Evolutionary conservation across 257 asterid species (phyloP).

Genomic region (Solanum medicagineum): DNA sequence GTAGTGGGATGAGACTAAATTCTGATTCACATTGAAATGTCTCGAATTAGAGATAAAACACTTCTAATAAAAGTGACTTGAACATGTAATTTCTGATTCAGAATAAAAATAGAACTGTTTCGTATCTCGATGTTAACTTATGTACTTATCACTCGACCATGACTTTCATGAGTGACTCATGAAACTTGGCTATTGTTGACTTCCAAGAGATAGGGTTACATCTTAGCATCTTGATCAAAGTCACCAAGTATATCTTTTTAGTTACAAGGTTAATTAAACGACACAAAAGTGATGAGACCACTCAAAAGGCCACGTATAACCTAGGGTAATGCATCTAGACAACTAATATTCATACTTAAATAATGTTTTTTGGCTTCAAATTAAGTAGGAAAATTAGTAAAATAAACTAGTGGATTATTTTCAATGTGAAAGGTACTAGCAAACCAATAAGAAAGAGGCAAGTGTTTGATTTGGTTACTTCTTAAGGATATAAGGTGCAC

Average conservation of each 20-base stretch:
- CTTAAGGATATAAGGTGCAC: background rate
- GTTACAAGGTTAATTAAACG: background rate
- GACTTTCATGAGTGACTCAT: background rate
- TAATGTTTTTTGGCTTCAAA: background rate
- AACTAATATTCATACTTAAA: background rate
- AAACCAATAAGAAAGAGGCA: background rate
- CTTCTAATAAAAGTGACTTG: background rate
- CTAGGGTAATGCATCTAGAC: conserved; percentile 7
- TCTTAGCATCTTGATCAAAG: conserved; percentile 4
- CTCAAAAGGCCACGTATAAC: conserved; percentile 43
- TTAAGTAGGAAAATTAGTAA: background rate
- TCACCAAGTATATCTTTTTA: background rate
- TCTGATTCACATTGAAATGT: fast-evolving
- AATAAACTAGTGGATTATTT: conserved; percentile 27
- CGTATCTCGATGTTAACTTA: too few species aligned
- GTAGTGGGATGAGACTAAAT: background rate
- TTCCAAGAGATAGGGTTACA: conserved; percentile 33
- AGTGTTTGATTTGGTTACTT: background rate
- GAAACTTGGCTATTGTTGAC: background rate
- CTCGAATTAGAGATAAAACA: background rate
- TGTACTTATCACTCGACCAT: background rate
- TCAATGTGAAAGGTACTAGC: conserved; percentile 23
- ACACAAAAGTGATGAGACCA: background rate
- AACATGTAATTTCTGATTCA: background rate
- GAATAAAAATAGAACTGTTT: too few species aligned